Evolutionary conservation across 2,329 filamentous ascomycete genomes (phyloP).

Genomic region (Fusarium subglutinans): DNA sequence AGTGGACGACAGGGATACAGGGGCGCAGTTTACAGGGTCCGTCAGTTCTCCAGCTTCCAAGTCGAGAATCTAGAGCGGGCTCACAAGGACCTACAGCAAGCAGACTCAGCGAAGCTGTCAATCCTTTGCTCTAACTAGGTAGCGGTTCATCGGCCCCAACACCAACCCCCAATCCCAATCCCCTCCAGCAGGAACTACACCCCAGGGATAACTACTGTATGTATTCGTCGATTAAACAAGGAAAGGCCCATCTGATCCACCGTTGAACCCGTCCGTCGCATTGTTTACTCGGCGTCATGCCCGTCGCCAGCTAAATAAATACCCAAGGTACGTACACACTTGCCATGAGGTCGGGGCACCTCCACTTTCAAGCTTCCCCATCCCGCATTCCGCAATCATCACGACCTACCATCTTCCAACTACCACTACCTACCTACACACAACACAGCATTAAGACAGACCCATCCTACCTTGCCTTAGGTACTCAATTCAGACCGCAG

Average conservation of each 20-base stretch:
- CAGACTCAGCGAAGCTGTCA: slow-evolving; percentile 5
- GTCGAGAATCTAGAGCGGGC: slow-evolving; percentile 11
- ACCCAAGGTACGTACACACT: neutral
- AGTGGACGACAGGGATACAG: slow-evolving; percentile 31
- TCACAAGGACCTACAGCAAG: slow-evolving; percentile 8
- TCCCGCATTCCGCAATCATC: slow-evolving; percentile 38
- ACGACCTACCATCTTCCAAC: slow-evolving; percentile 26
- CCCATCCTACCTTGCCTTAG: neutral
- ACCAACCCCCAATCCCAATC: neutral
- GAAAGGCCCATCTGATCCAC: slow-evolving; percentile 11
- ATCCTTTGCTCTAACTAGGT: neutral
- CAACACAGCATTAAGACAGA: slow-evolving; percentile 2
- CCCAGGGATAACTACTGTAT: slow-evolving; percentile 2
- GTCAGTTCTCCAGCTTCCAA: slow-evolving; percentile 18
- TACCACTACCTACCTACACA: neutral
- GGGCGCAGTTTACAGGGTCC: neutral
- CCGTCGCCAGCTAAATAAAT: neutral
- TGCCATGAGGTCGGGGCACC: slow-evolving; percentile 14
- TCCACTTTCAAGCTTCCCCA: slow-evolving; percentile 39
- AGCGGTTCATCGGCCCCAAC: slow-evolving; percentile 19
- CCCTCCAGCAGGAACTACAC: neutral
- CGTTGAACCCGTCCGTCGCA: neutral
- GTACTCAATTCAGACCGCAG: neutral
- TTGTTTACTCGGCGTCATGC: slow-evolving; percentile 7
- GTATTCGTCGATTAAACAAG: neutral